Evolutionary conservation across 2,329 filamentous ascomycete genomes (phyloP).

Genomic region (Botrytis tulipae): DNA sequence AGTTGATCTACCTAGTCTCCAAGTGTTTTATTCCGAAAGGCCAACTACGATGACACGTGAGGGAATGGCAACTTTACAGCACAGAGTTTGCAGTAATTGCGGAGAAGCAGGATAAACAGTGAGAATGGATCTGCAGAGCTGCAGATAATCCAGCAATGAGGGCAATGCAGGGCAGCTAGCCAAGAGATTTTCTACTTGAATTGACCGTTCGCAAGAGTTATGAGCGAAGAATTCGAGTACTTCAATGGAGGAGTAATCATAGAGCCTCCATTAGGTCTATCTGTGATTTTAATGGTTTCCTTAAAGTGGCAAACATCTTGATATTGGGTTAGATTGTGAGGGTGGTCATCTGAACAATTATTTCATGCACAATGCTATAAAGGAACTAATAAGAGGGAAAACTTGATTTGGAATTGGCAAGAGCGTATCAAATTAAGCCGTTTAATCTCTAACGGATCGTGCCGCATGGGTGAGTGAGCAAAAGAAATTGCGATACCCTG

Average conservation of each 20-base stretch:
- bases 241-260: background rate
- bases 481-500: background rate
- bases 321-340: background rate
- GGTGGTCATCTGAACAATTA: conserved; percentile 1
- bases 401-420: background rate
- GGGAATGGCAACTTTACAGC: background rate
- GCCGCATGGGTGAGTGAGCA: background rate
- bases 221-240: background rate
- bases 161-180: background rate
- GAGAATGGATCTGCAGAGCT: background rate
- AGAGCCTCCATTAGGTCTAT: too few relatives aligned
- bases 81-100: background rate
- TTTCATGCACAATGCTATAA: background rate
- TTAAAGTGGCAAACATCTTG: background rate
- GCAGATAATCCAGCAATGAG: background rate
- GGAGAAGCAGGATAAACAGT: background rate
- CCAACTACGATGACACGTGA: background rate
- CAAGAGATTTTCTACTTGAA: background rate
- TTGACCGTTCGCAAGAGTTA: too few relatives aligned
- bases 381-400: background rate
- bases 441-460: background rate
- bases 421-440: background rate
- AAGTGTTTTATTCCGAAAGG: background rate
- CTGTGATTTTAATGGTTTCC: background rate
- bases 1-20: too few relatives aligned